Base-by-base conservation (phyloP, 768 basidiomycete species). In the Serendipita vermifera region DNA sequence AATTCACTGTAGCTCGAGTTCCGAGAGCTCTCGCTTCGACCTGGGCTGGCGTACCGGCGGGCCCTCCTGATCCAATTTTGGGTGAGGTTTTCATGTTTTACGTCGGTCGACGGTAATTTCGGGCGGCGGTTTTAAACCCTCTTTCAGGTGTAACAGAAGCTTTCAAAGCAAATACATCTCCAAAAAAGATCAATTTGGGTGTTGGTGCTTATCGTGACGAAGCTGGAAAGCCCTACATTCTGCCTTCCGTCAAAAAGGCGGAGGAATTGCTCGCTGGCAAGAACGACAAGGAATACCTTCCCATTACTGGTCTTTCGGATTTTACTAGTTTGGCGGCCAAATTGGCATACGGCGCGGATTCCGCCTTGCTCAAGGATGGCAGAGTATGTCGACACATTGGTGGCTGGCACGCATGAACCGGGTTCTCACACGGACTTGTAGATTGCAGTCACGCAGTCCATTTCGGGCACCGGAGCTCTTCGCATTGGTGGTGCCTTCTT, bases 391-490 rank as follows among this genome's bases (percentile, higher is more conserved):
- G 36, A 20, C 31, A 27, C 24, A 40, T 35, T 5, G n/a, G 15
- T 11, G 27, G 31, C 24, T 6, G 3, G n/a, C 17, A 26, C 14
- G 53, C 43, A 24, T 17, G 5, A 33, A 33, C 40, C 33, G 33
- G 35, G 48, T 41, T 58, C 56, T 48, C 53, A 56, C 57, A 38
- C 43, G 7, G 3, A n/a, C 15, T 3, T 20, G 24, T 55, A 93
- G 87, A 76, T 93, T 64, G 80, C 88, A 24, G 77, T 86, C 55
- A 85, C 90, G 9, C 96, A 99, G 69, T 84, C 92, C 55, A 93
- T 98, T 69, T 98, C 94, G 27, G 96, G 96, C 13, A 99, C 96
- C 11, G 96, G 96, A 63, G 96, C 96, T 40, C 85, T 97, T 61
- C 81, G 96, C 63, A 88, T 98, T 68, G 96, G 92, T 51, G 91